Evolutionary conservation across 164 flowering plant species (phyloP), one percentile per base, ranked within the genome.

Genomic region (Tetracentron sinense): DNA sequence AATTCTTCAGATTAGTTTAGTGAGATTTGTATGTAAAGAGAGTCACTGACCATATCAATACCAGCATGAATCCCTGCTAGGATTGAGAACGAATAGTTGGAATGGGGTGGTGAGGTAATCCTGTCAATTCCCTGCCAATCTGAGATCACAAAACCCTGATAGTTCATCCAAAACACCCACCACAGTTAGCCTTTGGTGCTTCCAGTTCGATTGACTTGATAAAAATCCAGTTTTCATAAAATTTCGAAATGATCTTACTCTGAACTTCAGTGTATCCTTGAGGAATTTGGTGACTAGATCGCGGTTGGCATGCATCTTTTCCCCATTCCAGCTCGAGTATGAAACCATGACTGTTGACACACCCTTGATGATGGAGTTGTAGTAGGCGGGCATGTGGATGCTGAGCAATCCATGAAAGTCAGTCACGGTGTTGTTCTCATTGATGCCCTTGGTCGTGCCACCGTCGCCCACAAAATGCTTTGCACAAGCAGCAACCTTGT

Each of bases 131-230:
- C 83, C 56, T 67, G n/a, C n/a, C n/a, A n/a, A n/a, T n/a, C n/a
- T n/a, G n/a, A n/a, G n/a, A n/a, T n/a, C n/a, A n/a, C n/a, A 66
- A 77, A 77, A 54, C 83, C 83, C 83, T 80, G 68, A 27, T 63
- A 38, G 23, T 17, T 42, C 26, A 57, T 3, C 8, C 22, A 2
- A 65, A n/a, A 31, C 35, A 30, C 27, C n/a, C n/a, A 46, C 12
- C n/a, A 20, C 20, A 2, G 11, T 17, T 51, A 48, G 25, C 4
- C 1, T 30, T n/a, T 12, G 28, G 30, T 10, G 38, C 44, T 38
- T 38, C 44, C 44, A 38, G 44, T 27, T 31, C 30, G 0, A 30
- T 14, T 47, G 10, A 20, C 1, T 38, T 8, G 15, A 38, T 1
- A 4, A 16, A 10, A 38, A 16, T 38, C 14, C 44, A 38, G 14